Conservation (phyloP, 2,329 filamentous ascomycete species). For the Plenodomus tracheiphilus region DNA sequence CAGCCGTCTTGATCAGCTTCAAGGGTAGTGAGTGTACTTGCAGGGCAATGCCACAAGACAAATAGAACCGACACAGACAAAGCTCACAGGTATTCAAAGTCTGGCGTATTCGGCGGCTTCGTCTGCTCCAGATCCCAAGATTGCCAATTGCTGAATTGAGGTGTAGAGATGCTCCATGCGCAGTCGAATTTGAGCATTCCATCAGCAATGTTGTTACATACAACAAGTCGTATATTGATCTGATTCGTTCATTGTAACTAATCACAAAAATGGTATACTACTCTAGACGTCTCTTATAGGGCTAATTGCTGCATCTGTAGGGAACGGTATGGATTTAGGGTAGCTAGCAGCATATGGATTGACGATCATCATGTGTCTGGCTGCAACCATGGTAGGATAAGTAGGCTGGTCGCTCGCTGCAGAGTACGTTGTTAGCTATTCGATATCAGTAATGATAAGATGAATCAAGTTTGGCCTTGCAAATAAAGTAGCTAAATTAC, state of each 20-base stretch:
- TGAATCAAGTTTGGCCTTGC: too few species aligned
- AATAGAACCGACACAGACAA: background rate
- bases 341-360: slow-evolving; percentile 59
- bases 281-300: too few species aligned
- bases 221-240: too few species aligned
- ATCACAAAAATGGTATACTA: too few species aligned
- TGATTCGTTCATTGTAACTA: background rate
- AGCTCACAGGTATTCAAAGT: background rate
- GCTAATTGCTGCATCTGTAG: slow-evolving; percentile 21
- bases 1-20: background rate
- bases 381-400: too few species aligned
- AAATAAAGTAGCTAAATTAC: too few species aligned
- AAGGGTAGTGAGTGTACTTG: background rate
- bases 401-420: too few species aligned
- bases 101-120: background rate
- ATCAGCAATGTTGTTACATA: background rate
- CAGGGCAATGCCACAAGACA: background rate
- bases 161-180: background rate
- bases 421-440: too few species aligned
- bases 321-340: slow-evolving; percentile 57
- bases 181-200: background rate
- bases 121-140: background rate
- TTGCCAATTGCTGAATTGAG: background rate
- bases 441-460: too few species aligned
- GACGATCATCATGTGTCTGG: slow-evolving; percentile 48